Base-by-base conservation (phyloP, 345 rosid species). In the Brassica nigra region DNA sequence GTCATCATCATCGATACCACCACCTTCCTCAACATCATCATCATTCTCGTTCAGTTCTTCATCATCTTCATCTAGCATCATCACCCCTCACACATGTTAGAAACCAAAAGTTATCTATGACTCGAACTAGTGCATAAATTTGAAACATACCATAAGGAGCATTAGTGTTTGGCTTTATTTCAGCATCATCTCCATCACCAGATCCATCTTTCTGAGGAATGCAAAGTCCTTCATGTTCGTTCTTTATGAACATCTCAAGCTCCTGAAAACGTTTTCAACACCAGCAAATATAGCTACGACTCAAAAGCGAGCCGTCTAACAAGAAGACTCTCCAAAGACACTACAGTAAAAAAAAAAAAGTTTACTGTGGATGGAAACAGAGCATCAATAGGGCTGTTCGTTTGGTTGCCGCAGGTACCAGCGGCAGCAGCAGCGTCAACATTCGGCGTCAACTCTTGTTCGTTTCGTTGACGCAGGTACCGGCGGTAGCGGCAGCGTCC, bases 1-100 rank as follows among this genome's bases (percentile, higher is more conserved):
- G 59, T 12, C 5, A 5, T 61, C 15, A 33, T 70, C 57, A 23
- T 64, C 76, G 16, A n/a, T 23, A 23, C 27, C 11, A 2, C 2
- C 10, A 28, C 4, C 9, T 8, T 72, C 68, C 14, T 78, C 66
- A 5, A 23, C 42, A 15, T 70, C 76, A 28, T 77, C 27, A 23
- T 23, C 75, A 1, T 54, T 18, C 11, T 77, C 76, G 18, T 39
- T 71, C 81, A 78, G 57, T 4, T 69, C 10, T 36, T 44, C 62
- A 33, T 63, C 71, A 70, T 47, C 66, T 8, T 31, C 70, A 62
- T 62, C 76, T 9, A n/a, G 27, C 27, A 23, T 23, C 71, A 62
- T 34, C 64, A 3, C 58, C 8, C 66, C 14, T 23, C 62, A 58
- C 63, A 62, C 65, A 73, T 39, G 15, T 61, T 36, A 37, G 58